A percentile compares a stretch with the other conserved stretches of the same genome.
Conservation (phyloP, 371 early-diverging fungal species). For the Lichtheimia ramosa region DNA sequence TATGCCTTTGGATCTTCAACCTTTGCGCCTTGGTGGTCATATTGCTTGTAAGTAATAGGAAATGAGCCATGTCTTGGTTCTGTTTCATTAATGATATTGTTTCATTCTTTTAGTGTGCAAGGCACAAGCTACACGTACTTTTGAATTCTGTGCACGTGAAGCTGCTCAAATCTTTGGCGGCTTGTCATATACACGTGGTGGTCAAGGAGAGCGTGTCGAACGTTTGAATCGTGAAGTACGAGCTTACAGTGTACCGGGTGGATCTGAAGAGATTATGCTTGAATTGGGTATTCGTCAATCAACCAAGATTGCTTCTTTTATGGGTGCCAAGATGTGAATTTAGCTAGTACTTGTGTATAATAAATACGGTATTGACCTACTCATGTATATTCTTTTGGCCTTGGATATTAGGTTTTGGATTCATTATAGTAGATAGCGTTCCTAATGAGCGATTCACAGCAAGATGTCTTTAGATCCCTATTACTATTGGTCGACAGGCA, state of each 20-base stretch:
- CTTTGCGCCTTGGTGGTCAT: slow-evolving; percentile 80
- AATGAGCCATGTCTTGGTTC: no score
- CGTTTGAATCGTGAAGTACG: slow-evolving; percentile 86
- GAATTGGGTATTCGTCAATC: slow-evolving; percentile 74
- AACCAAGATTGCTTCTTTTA: slow-evolving; percentile 63
- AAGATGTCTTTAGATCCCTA: no score
- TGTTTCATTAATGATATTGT: background rate
- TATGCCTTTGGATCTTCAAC: slow-evolving; percentile 69
- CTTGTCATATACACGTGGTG: slow-evolving; percentile 73
- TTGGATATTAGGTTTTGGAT: no score
- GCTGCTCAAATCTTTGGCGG: slow-evolving; percentile 94
- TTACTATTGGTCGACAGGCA: no score
- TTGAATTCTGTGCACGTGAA: slow-evolving; percentile 88
- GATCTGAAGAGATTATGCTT: slow-evolving; percentile 65
- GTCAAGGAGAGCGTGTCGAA: slow-evolving; percentile 89
- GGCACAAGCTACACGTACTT: slow-evolving; percentile 83
- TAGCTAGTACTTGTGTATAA: no score
- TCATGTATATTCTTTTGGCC: no score
- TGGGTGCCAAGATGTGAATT: slow-evolving; percentile 58
- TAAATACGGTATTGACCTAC: no score
- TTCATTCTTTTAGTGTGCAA: slow-evolving; percentile 55
- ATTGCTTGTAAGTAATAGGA: slow-evolving; percentile 52
- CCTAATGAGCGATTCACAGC: no score
- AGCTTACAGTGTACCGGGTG: slow-evolving; percentile 84
- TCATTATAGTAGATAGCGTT: no score